Percentiles rank a stretch among this genome's conserved stretches.
These are phyloP conservation scores for Sphagnum magellanicum DNA, from an alignment of 228 moss, liverwort and hornwort genomes.

Conservation along the genomic window DNA sequence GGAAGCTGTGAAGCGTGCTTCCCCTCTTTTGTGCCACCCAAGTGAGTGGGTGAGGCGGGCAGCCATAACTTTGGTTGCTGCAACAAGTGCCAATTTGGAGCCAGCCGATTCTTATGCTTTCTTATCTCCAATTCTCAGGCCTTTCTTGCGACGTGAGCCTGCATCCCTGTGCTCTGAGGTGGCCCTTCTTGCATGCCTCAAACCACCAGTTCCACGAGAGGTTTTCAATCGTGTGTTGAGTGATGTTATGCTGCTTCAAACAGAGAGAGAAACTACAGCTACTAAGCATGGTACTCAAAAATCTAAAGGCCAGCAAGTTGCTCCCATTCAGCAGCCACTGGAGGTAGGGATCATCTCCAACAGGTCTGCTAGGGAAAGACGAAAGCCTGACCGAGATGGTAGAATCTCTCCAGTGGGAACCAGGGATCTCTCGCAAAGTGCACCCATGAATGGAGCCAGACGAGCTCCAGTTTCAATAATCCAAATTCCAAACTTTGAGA, in stretches of 20 bases:
- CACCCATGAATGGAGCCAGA: slow-evolving; percentile 23
- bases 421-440: slow-evolving; percentile 30
- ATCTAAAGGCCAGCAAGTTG: slow-evolving; percentile 63
- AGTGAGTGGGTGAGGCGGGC: slow-evolving; percentile 97
- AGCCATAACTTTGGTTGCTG: slow-evolving; percentile 90
- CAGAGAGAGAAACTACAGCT: slow-evolving; percentile 55
- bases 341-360: slow-evolving; percentile 41
- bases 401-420: slow-evolving; percentile 19
- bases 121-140: slow-evolving; percentile 75
- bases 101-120: slow-evolving; percentile 84
- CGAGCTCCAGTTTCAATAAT: slow-evolving; percentile 19
- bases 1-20: slow-evolving; percentile 83
- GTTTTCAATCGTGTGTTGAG: slow-evolving; percentile 86
- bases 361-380: slow-evolving; percentile 41
- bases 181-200: slow-evolving; percentile 79
- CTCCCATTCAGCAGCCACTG: slow-evolving; percentile 56
- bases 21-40: slow-evolving; percentile 93
- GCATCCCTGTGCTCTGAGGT: slow-evolving; percentile 80
- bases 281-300: slow-evolving; percentile 53
- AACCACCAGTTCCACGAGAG: slow-evolving; percentile 95
- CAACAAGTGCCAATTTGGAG: slow-evolving; percentile 77
- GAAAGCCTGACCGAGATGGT: slow-evolving; percentile 53
- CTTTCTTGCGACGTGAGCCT: slow-evolving; percentile 92
- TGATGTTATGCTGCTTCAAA: slow-evolving; percentile 75
- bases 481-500: slow-evolving; percentile 28